Evolutionary conservation across 306 rosid species (phyloP).

Genomic region (Morella rubra): DNA sequence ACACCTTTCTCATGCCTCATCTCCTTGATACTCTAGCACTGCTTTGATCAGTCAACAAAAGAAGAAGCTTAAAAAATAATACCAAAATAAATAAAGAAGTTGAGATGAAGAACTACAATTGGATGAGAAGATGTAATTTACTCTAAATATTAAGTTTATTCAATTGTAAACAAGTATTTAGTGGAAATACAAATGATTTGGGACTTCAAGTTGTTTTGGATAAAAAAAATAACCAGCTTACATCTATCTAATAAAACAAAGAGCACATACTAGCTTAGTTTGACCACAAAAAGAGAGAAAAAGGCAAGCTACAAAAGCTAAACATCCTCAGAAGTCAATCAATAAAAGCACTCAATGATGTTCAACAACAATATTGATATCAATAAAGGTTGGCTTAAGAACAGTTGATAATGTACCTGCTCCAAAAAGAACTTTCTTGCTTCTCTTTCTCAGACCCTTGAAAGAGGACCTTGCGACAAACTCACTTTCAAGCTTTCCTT

Average conservation of each 20-base stretch:
- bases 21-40: background rate
- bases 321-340: background rate
- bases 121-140: background rate
- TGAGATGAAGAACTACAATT: background rate
- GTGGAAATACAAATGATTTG: background rate
- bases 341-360: conserved; percentile 3
- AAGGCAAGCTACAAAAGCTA: background rate
- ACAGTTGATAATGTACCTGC: conserved; percentile 43
- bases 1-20: background rate
- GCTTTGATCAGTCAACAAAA: background rate
- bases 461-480: conserved; percentile 48
- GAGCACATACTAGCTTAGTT: background rate
- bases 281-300: background rate
- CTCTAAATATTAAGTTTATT: background rate
- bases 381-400: conserved; percentile 20
- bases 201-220: background rate
- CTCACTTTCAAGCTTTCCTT: conserved; percentile 49
- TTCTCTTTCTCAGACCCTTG: conserved; percentile 58
- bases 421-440: conserved; percentile 54
- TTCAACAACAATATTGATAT: background rate
- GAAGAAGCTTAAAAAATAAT: background rate
- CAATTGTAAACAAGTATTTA: background rate
- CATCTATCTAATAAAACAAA: background rate
- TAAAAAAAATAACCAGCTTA: background rate
- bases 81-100: background rate